Evolutionary conservation across 495 filamentous ascomycete genomes (phyloP).

Genomic region (Talaromyces thailandensis): DNA sequence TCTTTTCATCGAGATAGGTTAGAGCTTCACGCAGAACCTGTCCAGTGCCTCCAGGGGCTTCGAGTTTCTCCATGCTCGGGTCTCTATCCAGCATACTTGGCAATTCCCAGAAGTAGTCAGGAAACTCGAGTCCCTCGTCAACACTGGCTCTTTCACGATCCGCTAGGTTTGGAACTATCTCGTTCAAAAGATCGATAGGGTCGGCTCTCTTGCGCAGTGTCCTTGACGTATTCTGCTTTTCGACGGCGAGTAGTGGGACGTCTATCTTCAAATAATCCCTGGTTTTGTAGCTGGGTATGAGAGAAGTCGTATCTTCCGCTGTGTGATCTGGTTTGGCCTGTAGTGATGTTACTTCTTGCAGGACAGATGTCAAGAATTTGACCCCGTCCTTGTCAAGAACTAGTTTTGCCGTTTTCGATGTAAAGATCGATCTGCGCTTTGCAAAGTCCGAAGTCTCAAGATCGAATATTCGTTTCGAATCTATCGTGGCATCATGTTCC

Average conservation of each 20-base stretch:
- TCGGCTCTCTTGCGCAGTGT: background rate
- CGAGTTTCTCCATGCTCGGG: conserved; percentile 14
- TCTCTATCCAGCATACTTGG: conserved; percentile 17
- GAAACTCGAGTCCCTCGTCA: conserved; percentile 40
- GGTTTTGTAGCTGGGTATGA: background rate
- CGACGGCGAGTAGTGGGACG: conserved; percentile 37
- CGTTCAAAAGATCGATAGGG: background rate
- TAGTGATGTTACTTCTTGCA: conserved; percentile 1
- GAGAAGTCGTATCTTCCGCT: background rate
- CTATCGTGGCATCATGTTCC: background rate
- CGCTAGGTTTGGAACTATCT: background rate
- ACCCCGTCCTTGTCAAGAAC: conserved; percentile 2
- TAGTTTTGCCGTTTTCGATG: background rate
- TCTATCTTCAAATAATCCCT: conserved; percentile 36
- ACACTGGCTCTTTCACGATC: background rate
- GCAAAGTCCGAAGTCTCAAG: background rate
- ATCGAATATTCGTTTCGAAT: background rate
- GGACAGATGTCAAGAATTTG: background rate
- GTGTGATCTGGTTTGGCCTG: background rate
- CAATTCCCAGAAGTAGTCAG: conserved; percentile 20
- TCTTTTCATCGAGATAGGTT: background rate
- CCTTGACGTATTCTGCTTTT: conserved; percentile 24
- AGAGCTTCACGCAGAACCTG: background rate
- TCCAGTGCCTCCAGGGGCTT: conserved; percentile 11
- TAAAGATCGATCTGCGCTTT: background rate